Percentiles rank a stretch among this genome's conserved stretches.
phyloP scores from a whole-genome alignment of 2,329 filamentous ascomycete genomes.

The Sporothrix curviconia region DNA sequence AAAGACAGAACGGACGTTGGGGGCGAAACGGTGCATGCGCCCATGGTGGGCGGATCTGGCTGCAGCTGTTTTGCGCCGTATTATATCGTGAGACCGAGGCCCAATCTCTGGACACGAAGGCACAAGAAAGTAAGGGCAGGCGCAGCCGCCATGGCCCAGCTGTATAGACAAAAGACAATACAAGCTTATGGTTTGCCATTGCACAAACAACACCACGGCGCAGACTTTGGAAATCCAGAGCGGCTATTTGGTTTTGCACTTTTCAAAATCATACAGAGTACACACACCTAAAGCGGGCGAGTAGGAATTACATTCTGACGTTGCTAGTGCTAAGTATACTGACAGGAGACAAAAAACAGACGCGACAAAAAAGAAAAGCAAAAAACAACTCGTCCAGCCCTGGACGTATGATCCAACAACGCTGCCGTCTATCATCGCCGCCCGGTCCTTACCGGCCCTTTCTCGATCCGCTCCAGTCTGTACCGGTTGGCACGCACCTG shows the following conservation, averaged over 20 bases:
- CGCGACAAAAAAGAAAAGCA: not conserved
- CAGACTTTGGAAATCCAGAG: too few species aligned
- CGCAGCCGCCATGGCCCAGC: too few species aligned
- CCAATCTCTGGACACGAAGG: too few species aligned
- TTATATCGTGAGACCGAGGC: too few species aligned
- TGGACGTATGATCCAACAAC: not conserved
- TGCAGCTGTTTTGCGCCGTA: too few species aligned
- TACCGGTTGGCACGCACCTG: constrained; percentile 57
- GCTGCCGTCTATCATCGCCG: not conserved
- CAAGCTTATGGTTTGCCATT: too few species aligned
- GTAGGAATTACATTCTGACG: constrained; percentile 3
- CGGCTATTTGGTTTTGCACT: not conserved
- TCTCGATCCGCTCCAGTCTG: constrained; percentile 39
- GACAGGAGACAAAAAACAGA: too few species aligned
- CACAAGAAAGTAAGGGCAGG: too few species aligned
- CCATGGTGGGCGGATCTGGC: not conserved
- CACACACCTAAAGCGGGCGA: not conserved
- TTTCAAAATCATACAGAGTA: not conserved
- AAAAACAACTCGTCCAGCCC: not conserved
- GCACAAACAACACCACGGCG: too few species aligned
- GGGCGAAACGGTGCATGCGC: not conserved
- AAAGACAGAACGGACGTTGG: not conserved
- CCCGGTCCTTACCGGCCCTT: constrained; percentile 1
- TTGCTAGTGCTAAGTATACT: not conserved
- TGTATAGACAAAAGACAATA: too few species aligned